Base-by-base conservation (phyloP, 192 early-diverging fungal genomes). In the Gigaspora rosea region DNA sequence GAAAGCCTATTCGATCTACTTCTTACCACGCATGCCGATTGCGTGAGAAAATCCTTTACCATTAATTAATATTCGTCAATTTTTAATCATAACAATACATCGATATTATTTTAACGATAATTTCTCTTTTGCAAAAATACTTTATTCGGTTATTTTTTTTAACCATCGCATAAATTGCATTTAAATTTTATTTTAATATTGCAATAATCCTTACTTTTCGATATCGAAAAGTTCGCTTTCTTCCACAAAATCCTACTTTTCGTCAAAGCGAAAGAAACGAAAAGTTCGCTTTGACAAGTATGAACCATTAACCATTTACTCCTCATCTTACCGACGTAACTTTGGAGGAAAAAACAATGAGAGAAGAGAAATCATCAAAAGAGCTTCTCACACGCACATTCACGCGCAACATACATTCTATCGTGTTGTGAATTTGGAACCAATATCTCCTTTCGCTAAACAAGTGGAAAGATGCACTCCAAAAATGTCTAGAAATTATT, bases 381-480 rank as follows among this genome's bases (percentile, higher is more conserved):
- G 20, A 48, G 66, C 2, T 50, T 33, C 22, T n/a, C n/a, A 48
- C 41, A 67, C 66, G n/a, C 48, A 27, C 20, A 5, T 48, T 51
- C 13, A 69, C 66, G 48, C 48, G 49, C 48, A 27, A n/a, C 48
- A 22, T 10, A 13, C 12, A 69, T 27, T 8, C 0, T 6, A 8
- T 20, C 11, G 48, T 69, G 52, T 69, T 51, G 9, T 22, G n/a
- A n/a, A n/a, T 50, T 50, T 69, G 3, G 36, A 69, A 69, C 66
- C 66, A 69, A 69, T 32, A 9, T 50, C n/a, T 50, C 48, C 18
- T 12, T 20, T 27, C 66, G 36, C 3, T 32, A 50, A 69, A 69
- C 66, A 69, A 32, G 48, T 69, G 47, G 66, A 69, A 69, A 69
- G 66, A 10, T 11, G 49, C 66, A 69, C 66, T 69, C 66, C 66